Percentiles rank a stretch among this genome's conserved stretches.
These are phyloP conservation scores for Fusarium drepaniforme DNA, from an alignment of 2,329 filamentous ascomycete genomes.

Conservation along the genomic window DNA sequence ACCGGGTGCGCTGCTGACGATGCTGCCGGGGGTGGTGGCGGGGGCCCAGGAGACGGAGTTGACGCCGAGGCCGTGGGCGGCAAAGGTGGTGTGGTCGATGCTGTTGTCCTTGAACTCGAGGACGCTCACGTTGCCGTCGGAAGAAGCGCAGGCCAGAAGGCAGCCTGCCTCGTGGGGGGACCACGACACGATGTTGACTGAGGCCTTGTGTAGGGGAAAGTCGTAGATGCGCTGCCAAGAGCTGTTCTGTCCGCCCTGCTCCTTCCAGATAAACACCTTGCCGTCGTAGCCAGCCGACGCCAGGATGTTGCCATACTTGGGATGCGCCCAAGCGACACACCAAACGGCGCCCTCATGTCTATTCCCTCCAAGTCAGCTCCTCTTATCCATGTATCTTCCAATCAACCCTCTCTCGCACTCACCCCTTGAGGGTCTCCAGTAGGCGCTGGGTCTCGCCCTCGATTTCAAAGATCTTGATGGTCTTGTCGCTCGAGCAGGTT, in stretches of 20 bases:
- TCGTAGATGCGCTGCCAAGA: conserved; percentile 91
- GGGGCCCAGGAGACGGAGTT: conserved; percentile 98
- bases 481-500: conserved; percentile 97
- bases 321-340: conserved; percentile 98
- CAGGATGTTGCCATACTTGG: conserved; percentile 98
- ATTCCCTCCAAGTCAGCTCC: conserved; percentile 26
- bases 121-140: conserved; percentile 92
- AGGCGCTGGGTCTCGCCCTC: conserved; percentile 92
- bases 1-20: conserved; percentile 78
- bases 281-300: conserved; percentile 96
- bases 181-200: conserved; percentile 97
- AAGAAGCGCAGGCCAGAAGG: conserved; percentile 92
- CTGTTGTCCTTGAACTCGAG: conserved; percentile 97
- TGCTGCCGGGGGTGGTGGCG: conserved; percentile 83
- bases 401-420: conserved; percentile 46
- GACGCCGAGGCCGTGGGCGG: conserved; percentile 92
- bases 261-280: conserved; percentile 98
- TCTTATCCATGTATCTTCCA: neutral
- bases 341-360: conserved; percentile 98
- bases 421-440: conserved; percentile 95
- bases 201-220: conserved; percentile 93
- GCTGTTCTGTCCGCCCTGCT: conserved; percentile 71
- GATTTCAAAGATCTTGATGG: conserved; percentile 99
- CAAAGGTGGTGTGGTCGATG: conserved; percentile 91
- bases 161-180: conserved; percentile 97